phyloP scores from a whole-genome alignment of 2,329 filamentous ascomycete genomes.

The Alternaria brassicae region DNA sequence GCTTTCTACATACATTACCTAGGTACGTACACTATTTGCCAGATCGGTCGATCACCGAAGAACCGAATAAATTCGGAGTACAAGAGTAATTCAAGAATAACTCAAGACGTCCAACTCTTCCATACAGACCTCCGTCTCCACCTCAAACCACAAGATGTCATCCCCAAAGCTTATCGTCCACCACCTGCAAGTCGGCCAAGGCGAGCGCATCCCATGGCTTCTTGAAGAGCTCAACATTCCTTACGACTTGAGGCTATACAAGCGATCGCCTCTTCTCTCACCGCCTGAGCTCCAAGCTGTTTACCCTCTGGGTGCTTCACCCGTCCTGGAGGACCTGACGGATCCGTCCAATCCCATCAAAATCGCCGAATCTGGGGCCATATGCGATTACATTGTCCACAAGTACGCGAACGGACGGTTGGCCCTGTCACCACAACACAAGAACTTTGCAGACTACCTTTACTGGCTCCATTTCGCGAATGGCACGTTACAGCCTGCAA shows the following conservation, averaged over 20 bases:
- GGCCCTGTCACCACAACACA: slow-evolving; percentile 54
- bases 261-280: slow-evolving; percentile 55
- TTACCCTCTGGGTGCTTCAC: slow-evolving; percentile 61
- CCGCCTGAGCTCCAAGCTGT: slow-evolving; percentile 39
- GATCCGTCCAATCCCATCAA: slow-evolving; percentile 56
- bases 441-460: slow-evolving; percentile 66
- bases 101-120: not conserved
- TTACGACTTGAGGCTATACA: slow-evolving; percentile 60
- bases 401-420: slow-evolving; percentile 60
- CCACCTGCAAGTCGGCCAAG: slow-evolving; percentile 61
- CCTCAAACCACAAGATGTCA: slow-evolving; percentile 18
- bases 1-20: not conserved
- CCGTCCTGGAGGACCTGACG: slow-evolving; percentile 64
- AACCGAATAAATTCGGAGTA: slow-evolving; percentile 1
- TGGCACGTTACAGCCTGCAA: slow-evolving; percentile 49
- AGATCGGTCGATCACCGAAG: slow-evolving; percentile 18
- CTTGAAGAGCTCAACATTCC: slow-evolving; percentile 68
- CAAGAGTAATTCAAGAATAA: not conserved
- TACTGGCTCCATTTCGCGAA: slow-evolving; percentile 69
- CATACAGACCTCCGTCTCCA: not conserved
- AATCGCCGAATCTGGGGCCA: slow-evolving; percentile 67
- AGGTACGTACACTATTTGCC: slow-evolving; percentile 1
- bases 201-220: slow-evolving; percentile 69
- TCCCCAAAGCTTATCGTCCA: slow-evolving; percentile 44
- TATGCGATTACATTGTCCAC: slow-evolving; percentile 67